A percentile compares a stretch with the other conserved stretches of the same genome.
phyloP scores from a whole-genome alignment of 2,329 filamentous ascomycete genomes.

The Diaporthe humulicola region DNA sequence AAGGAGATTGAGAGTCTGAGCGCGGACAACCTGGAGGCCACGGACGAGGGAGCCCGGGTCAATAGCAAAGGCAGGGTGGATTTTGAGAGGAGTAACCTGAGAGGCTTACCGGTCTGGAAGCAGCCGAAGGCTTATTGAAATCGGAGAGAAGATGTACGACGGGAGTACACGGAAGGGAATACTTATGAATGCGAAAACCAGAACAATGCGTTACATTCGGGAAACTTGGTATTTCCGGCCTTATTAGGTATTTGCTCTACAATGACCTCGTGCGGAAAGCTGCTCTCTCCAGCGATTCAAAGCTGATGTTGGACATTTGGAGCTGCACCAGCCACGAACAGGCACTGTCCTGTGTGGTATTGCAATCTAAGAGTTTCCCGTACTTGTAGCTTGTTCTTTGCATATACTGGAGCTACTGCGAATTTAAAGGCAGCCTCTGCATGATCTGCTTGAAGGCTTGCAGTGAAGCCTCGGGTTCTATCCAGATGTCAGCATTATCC shows the following conservation, averaged over 20 bases:
- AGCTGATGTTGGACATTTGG: neutral
- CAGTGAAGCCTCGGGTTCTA: conserved; percentile 35
- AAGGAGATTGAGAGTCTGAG: conserved; percentile 31
- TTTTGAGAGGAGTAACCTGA: conserved; percentile 32
- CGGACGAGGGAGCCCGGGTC: conserved; percentile 38
- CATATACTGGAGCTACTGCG: neutral
- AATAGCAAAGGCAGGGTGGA: conserved; percentile 35
- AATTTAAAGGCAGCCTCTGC: conserved; percentile 31
- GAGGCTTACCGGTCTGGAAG: conserved; percentile 35
- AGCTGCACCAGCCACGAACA: neutral
- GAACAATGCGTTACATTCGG: neutral
- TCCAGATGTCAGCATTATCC: no score
- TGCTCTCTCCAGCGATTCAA: neutral
- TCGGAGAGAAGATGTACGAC: neutral
- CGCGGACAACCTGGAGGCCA: conserved; percentile 27
- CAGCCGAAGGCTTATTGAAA: conserved; percentile 30
- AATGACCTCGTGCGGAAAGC: neutral
- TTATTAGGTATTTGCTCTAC: neutral
- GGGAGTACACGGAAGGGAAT: neutral
- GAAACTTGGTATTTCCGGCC: neutral
- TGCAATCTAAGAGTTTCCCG: neutral
- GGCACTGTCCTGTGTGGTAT: neutral
- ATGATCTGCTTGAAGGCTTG: conserved; percentile 38
- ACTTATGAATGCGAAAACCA: neutral
- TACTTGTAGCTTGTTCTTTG: neutral